phyloP scores from a whole-genome alignment of 495 filamentous ascomycete genomes.

The Neurospora sp. region DNA sequence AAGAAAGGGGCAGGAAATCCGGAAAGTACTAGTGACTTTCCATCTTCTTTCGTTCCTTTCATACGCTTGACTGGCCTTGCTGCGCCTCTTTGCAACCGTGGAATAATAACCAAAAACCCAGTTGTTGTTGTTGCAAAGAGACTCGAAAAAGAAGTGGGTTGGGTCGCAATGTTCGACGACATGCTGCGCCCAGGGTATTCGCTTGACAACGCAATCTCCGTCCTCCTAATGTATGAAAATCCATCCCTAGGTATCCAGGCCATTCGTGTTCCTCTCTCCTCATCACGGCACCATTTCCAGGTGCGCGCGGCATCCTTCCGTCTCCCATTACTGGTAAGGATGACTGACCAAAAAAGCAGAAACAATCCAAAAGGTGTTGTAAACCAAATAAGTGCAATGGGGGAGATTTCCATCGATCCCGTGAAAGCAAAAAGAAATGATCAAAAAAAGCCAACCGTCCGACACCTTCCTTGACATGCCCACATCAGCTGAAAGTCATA shows the following conservation, averaged over 20 bases:
- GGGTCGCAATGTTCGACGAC: neutral
- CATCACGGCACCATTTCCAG: neutral
- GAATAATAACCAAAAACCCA: neutral
- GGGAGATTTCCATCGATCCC: no score
- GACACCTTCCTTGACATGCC: conserved; percentile 3
- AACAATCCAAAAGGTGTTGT: no score
- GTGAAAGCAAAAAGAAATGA: no score
- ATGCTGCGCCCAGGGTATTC: neutral
- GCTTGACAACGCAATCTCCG: conserved; percentile 1
- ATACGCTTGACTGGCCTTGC: neutral
- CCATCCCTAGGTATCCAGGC: conserved; percentile 1
- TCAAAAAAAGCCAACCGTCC: neutral
- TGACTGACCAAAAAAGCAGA: neutral
- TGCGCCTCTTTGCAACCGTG: neutral
- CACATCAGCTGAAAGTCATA: conserved; percentile 18
- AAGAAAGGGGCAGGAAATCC: neutral
- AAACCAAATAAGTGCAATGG: no score
- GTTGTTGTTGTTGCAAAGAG: neutral
- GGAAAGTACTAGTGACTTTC: neutral
- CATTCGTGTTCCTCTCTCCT: neutral
- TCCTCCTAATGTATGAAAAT: neutral
- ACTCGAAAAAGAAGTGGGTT: conserved; percentile 1
- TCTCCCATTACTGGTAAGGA: conserved; percentile 2
- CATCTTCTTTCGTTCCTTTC: conserved; percentile 1
- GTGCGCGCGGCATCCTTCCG: conserved; percentile 3